Evolutionary conservation across 768 basidiomycete species (phyloP), one percentile per base, ranked within the genome.

Genomic region (Termitomyces sp.): DNA sequence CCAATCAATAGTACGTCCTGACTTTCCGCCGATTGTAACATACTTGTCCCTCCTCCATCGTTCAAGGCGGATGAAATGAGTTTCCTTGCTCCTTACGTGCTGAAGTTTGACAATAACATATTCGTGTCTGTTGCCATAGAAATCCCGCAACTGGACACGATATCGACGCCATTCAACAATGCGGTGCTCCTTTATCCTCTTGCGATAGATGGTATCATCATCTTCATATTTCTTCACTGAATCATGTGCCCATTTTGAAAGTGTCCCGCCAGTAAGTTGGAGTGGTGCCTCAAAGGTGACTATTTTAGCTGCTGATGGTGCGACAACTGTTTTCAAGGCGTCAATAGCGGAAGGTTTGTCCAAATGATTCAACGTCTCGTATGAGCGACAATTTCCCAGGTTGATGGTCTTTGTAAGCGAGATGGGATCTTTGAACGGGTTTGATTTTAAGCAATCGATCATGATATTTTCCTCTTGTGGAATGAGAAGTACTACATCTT

Each of bases 101-200:
- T 24, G 4, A n/a, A 49, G 26, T 24, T 56, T 56, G 0, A 56
- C 46, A 13, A 49, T 26, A 15, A 56, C 8, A 39, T 48, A 56
- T 39, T 56, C 55, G 28, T 56, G 55, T 29, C 36, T 28, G 13
- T 49, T 41, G 13, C 47, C 37, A 20, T 22, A 44, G 6, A 18
- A 31, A 13, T 44, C 42, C 39, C 28, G n/a, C 20, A 24, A 12
- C 47, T 37, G 5, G 31, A 45, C 53, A 33, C 53, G 53, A 45
- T 46, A 55, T 6, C 54, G 54, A 20, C 54, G 54, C 54, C 54
- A 55, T 28, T 47, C 54, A 3, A 55, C 54, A 10, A 55, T 44
- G 34, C 24, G 15, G 5, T 55, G 45, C 6, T 26, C 24, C 26
- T 20, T 13, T 16, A 55, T 44, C 28, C 42, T 33, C 39, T n/a